Evolutionary conservation across 768 basidiomycete species (phyloP), one percentile per base, ranked within the genome.

Genomic region (Chalciporus pseudorubinellus): DNA sequence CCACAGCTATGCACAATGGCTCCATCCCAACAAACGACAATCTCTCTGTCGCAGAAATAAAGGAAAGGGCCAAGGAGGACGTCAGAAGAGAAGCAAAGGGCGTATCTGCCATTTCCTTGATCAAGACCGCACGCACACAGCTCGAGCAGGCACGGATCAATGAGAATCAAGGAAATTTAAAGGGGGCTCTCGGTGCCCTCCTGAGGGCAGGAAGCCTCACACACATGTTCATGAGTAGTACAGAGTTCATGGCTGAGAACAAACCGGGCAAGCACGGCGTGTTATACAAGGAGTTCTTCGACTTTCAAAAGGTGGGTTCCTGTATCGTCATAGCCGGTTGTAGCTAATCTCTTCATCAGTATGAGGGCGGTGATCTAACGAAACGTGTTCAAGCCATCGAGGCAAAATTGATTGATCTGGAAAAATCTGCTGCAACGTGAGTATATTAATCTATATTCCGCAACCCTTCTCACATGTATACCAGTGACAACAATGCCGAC

Each of bases 61-160:
- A 78, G 61, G 72, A 74, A 44, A 69, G 59, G 53, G 78, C 75
- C 6, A 80, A 71, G 58, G 71, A 70, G 44, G 67, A 71, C 51
- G 82, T 82, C 12, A 70, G 72, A 33, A 78, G 75, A 48, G 74
- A 76, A 46, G 78, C 79, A 42, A 77, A 75, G 56, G 83, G 83
- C n/a, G 77, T 77, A 39, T 81, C 85, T 9, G 72, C 85, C 7
- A 62, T 80, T 24, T 71, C 78, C 9, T 77, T 91, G 58, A 81
- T 92, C 67, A 78, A 73, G 63, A 69, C 75, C 19, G 89, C 89
- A 20, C 77, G 81, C 44, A 70, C 68, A 13, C 85, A 87, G 67
- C 75, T 80, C 41, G 66, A 72, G 22, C 61, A 61, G 8, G 89
- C 82, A 6, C 80, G 74, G 53, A 72, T 74, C 8, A 59, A 67